Evolutionary conservation across 352 stramenopile genomes (phyloP).

Genomic region (Globisporangium emineosum): DNA sequence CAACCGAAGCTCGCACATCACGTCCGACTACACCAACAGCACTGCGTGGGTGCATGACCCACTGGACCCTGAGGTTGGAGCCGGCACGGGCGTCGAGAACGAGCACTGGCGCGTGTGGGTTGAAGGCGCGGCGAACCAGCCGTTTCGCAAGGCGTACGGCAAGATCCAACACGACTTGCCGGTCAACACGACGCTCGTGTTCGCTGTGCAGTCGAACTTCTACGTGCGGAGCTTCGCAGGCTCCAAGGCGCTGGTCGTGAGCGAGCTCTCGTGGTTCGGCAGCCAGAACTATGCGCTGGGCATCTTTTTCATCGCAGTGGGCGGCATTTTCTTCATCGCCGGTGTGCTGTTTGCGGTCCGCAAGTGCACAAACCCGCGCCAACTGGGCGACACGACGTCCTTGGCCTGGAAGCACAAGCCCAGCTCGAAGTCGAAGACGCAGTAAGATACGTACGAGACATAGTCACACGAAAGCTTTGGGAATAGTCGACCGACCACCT

Average conservation of each 20-base stretch:
- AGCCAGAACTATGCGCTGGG: conserved; percentile 55
- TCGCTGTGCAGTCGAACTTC: conserved; percentile 83
- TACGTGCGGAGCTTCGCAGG: conserved; percentile 63
- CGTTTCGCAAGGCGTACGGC: conserved; percentile 72
- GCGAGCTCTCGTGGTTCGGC: conserved; percentile 67
- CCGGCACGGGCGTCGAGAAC: conserved; percentile 61
- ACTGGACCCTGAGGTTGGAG: conserved; percentile 32
- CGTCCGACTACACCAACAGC: conserved; percentile 69
- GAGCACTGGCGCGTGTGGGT: conserved; percentile 79
- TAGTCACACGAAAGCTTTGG: background rate
- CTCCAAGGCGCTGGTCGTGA: conserved; percentile 65
- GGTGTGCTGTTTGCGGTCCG: conserved; percentile 42
- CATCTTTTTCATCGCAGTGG: conserved; percentile 52
- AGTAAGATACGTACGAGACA: background rate
- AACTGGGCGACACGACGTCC: conserved; percentile 43
- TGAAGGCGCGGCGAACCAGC: conserved; percentile 51
- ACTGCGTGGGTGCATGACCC: conserved; percentile 69
- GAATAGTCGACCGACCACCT: background rate
- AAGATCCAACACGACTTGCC: conserved; percentile 56
- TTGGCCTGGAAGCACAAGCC: conserved; percentile 60
- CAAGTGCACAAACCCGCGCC: conserved; percentile 44
- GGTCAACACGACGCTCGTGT: conserved; percentile 49
- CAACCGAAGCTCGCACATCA: conserved; percentile 30
- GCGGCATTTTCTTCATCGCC: conserved; percentile 48
- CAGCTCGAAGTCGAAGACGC: background rate